Evolutionary conservation across 345 rosid genomes (phyloP), one percentile per base, ranked within the genome.

Genomic region (Camelina neglecta): DNA sequence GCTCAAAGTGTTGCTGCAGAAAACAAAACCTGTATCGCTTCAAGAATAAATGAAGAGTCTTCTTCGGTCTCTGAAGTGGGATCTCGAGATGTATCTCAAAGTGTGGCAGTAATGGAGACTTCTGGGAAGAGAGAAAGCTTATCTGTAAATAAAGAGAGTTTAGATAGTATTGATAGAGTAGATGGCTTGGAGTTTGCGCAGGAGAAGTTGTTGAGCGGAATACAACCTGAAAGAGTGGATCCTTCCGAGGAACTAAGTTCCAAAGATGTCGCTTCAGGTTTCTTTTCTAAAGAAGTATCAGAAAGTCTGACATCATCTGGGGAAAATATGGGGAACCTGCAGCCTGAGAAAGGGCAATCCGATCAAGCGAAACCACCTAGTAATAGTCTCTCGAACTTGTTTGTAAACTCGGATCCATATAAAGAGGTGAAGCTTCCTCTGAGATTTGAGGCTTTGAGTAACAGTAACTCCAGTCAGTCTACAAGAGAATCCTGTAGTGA

Each of bases 51-150:
- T 2, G 57, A 54, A 44, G 65, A 74, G 7, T 29, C 70, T 39
- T 29, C 70, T 39, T 39, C 8, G 1, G 60, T 50, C 50, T 42
- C 61, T 29, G 56, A 31, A 41, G 50, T 53, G 50, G 47, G 45
- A 31, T 62, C 58, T 26, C 55, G 23, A 64, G 69, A 65, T 13
- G 63, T 39, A 58, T 44, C 80, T 70, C 68, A 54, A 53, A 63
- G 54, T 68, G 44, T 67, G 62, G 48, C 33, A 4, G 42, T 12
- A 24, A 36, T 10, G 60, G 48, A 54, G 72, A 10, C 47, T 53
- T 42, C 63, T 26, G 26, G 10, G 48, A 10, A 11, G 58, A 60
- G 23, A 31, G 71, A 55, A 73, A 69, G 58, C 21, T 13, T 50
- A 24, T 26, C 60, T 64, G 23, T 39, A 69, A 42, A 68, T 8